Evolutionary conservation across 129 eudicot genomes (phyloP).

Genomic region (Flaveria robusta): DNA sequence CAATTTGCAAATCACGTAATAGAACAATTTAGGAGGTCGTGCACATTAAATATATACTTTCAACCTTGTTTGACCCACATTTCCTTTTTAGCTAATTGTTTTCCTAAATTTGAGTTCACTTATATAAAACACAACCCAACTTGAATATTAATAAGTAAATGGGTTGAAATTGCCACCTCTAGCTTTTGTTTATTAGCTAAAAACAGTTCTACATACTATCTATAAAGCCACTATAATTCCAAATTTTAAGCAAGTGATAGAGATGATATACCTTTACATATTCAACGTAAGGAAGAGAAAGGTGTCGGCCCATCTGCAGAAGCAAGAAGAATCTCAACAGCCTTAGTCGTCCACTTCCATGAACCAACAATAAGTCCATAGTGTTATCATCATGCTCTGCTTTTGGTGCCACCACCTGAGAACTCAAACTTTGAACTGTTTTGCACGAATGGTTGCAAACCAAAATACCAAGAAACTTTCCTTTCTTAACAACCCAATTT

Average conservation of each 20-base stretch:
- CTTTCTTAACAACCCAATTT: slow-evolving; percentile 79
- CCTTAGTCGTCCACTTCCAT: slow-evolving; percentile 83
- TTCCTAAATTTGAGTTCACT: neutral
- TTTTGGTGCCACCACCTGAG: slow-evolving; percentile 96
- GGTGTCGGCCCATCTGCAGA: slow-evolving; percentile 85
- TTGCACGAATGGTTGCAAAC: slow-evolving; percentile 94
- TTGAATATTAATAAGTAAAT: neutral
- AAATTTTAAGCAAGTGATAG: slow-evolving; percentile 13
- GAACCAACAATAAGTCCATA: slow-evolving; percentile 86
- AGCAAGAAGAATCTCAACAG: slow-evolving; percentile 74
- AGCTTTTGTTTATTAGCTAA: neutral
- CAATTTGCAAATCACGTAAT: neutral
- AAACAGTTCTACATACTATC: neutral
- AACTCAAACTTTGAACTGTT: slow-evolving; percentile 97
- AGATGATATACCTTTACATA: slow-evolving; percentile 70
- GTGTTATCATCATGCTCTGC: slow-evolving; percentile 92
- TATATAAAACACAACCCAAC: slow-evolving; percentile 1
- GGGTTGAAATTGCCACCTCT: neutral
- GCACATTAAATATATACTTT: neutral
- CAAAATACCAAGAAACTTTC: slow-evolving; percentile 85
- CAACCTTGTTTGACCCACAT: neutral
- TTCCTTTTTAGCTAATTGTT: neutral
- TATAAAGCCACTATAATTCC: neutral
- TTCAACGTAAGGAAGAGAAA: slow-evolving; percentile 90
- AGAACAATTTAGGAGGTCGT: neutral